These are phyloP conservation scores for Phytopythium litorale DNA, from an alignment of 352 stramenopile genomes.

Conservation along the genomic window DNA sequence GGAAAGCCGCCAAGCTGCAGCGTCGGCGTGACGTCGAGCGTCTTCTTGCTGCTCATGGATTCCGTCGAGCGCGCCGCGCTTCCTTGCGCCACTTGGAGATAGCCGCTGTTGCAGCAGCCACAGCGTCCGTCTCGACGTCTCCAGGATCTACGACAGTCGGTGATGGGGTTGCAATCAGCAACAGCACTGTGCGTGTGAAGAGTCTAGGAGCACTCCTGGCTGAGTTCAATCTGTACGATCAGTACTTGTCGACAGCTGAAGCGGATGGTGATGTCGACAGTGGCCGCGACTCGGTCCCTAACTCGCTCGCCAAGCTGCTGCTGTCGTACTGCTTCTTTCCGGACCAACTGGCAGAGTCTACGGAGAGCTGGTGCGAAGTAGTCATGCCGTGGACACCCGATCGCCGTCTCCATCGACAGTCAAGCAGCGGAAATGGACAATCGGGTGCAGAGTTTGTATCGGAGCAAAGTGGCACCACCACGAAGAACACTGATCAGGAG, in stretches of 20 bases:
- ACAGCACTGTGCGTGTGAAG: not conserved
- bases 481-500: not conserved
- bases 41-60: slow-evolving; percentile 10
- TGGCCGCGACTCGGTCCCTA: not conserved
- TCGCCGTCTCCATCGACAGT: not conserved
- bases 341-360: slow-evolving; percentile 13
- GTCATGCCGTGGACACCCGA: not conserved
- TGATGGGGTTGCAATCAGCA: not conserved
- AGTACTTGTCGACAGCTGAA: not conserved
- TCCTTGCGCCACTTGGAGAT: slow-evolving; percentile 13
- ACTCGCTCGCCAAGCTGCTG: slow-evolving; percentile 17
- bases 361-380: slow-evolving; percentile 6
- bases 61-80: slow-evolving; percentile 6
- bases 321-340: slow-evolving; percentile 40
- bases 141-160: not conserved
- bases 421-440: not conserved
- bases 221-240: not conserved
- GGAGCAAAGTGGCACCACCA: not conserved
- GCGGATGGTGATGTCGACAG: slow-evolving; percentile 7
- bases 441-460: no score
- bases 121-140: not conserved
- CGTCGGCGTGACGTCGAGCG: slow-evolving; percentile 15
- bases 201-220: not conserved
- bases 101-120: not conserved
- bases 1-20: slow-evolving; percentile 28